These are phyloP conservation scores for Boeremia lycopersici DNA, from an alignment of 2,329 filamentous ascomycete species.

Conservation along the genomic window DNA sequence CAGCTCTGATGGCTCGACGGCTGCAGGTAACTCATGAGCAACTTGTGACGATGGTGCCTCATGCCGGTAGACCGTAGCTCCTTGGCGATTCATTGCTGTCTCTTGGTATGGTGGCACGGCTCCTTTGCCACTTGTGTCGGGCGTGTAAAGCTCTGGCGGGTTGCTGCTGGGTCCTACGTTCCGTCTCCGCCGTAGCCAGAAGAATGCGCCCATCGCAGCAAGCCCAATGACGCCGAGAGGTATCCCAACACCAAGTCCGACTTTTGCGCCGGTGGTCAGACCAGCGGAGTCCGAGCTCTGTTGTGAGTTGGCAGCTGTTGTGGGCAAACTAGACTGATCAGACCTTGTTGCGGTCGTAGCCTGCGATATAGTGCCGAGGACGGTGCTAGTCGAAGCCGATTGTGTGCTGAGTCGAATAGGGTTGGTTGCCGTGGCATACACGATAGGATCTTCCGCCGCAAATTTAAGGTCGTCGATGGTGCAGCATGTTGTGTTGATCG, in stretches of 20 bases:
- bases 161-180: not conserved
- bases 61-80: not conserved
- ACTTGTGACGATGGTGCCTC: not conserved
- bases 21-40: constrained; percentile 1
- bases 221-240: constrained; percentile 12
- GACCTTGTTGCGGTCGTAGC: not conserved
- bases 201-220: constrained; percentile 9
- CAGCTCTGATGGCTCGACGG: not conserved
- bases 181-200: constrained; percentile 2
- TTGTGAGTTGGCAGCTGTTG: not conserved
- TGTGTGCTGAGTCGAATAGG: not conserved
- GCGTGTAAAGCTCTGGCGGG: not conserved
- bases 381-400: not conserved
- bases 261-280: constrained; percentile 12
- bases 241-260: constrained; percentile 13
- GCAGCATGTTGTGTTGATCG: constrained; percentile 14
- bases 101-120: not conserved
- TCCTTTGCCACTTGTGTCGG: not conserved
- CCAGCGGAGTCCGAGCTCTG: not conserved
- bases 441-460: constrained; percentile 3
- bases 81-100: not conserved
- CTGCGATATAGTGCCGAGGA: not conserved
- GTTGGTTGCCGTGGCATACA: constrained; percentile 4
- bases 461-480: constrained; percentile 13
- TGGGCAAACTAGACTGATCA: not conserved